Evolutionary conservation across 2,329 filamentous ascomycete genomes (phyloP), one percentile per base, ranked within the genome.

Genomic region (Phaeophleospora eucalypticola): DNA sequence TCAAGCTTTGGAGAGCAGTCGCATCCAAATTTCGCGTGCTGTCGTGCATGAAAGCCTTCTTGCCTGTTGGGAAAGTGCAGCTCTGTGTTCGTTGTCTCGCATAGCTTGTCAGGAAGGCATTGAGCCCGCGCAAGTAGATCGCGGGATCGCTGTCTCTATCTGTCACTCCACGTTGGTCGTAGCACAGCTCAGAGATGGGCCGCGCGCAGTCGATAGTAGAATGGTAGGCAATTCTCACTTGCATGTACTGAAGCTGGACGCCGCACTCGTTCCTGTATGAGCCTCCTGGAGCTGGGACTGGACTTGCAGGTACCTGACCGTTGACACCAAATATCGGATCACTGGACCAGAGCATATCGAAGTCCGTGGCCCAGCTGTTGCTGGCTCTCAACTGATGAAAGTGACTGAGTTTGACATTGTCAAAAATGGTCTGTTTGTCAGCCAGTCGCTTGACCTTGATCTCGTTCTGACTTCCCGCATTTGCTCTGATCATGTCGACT

Each of bases 351-450:
- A 54, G 49, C 8, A 51, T 19, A 29, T 46, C 41, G 20, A 41
- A 38, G 33, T 56, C 56, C 1, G 51, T 49, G 9, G 46, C 52
- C 41, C 45, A 58, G n/a, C n/a, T n/a, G n/a, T n/a, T n/a, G n/a
- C n/a, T n/a, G n/a, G n/a, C n/a, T n/a, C n/a, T n/a, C n/a, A n/a
- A n/a, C 3, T 19, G 10, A 10, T 2, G n/a, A n/a, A 4, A 10
- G 16, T 45, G 19, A 7, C 18, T 7, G 15, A 24, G 27, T n/a
- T 33, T n/a, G 19, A 19, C 24, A 8, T 3, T 4, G 9, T 7
- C 38, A 42, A 36, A 24, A 29, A 9, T 4, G 9, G 9, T n/a
- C n/a, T n/a, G n/a, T n/a, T n/a, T n/a, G n/a, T n/a, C n/a, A n/a
- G n/a, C n/a, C n/a, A n/a, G n/a, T n/a, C n/a, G n/a, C n/a, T n/a